phyloP scores from a whole-genome alignment of 495 filamentous ascomycete species.

The Penicillium lagena region DNA sequence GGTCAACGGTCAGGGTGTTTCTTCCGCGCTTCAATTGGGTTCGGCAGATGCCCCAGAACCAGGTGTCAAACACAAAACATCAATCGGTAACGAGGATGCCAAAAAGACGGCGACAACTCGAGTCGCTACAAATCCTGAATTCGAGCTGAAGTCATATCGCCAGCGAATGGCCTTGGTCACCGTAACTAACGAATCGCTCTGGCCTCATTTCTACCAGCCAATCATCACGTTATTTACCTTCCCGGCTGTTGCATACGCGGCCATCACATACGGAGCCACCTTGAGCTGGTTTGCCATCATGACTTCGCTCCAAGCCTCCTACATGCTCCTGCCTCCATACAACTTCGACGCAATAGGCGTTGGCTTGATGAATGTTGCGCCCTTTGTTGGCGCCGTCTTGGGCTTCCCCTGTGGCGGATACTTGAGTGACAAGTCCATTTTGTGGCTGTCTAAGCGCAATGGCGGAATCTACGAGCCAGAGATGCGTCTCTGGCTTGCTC shows the following conservation, averaged over 20 bases:
- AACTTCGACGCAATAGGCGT: slow-evolving; percentile 30
- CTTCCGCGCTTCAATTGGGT: not conserved
- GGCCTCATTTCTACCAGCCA: slow-evolving; percentile 20
- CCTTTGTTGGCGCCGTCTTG: slow-evolving; percentile 29
- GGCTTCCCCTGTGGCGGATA: slow-evolving; percentile 26
- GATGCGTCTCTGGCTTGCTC: slow-evolving; percentile 27
- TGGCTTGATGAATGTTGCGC: slow-evolving; percentile 31
- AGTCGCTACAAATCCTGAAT: not conserved
- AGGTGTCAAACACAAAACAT: not conserved
- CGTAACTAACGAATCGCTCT: slow-evolving; percentile 12
- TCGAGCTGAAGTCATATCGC: slow-evolving; percentile 14
- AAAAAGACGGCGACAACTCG: not conserved
- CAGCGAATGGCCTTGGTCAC: slow-evolving; percentile 22
- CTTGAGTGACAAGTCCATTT: slow-evolving; percentile 28
- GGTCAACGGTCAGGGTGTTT: slow-evolving; percentile 2
- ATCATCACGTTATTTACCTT: slow-evolving; percentile 17
- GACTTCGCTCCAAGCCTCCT: slow-evolving; percentile 20
- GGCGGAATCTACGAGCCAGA: slow-evolving; percentile 37
- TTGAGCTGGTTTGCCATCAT: slow-evolving; percentile 28
- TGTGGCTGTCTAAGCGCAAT: slow-evolving; percentile 29
- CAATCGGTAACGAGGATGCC: not conserved
- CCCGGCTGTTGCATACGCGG: slow-evolving; percentile 30
- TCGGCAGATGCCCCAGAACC: too few species aligned
- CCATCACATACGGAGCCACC: slow-evolving; percentile 26
- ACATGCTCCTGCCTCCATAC: slow-evolving; percentile 29